These are phyloP conservation scores for Baeospora myosura DNA, from an alignment of 1,284 basidiomycete genomes.

Conservation along the genomic window DNA sequence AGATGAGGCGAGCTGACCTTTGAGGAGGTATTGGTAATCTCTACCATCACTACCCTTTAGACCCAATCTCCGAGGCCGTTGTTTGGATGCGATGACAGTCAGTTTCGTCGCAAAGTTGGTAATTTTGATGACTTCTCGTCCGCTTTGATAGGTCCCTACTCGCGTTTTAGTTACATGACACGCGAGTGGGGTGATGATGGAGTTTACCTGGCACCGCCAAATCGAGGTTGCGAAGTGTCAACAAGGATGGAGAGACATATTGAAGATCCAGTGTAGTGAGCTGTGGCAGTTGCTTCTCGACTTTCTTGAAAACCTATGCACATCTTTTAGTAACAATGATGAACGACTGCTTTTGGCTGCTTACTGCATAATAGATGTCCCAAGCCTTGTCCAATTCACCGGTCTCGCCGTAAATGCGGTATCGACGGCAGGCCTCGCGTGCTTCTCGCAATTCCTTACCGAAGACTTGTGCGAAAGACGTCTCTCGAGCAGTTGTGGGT, in stretches of 20 bases:
- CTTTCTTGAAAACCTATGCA: constrained; percentile 88
- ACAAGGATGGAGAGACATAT: constrained; percentile 91
- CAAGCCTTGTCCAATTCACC: constrained; percentile 96
- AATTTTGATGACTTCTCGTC: constrained; percentile 82
- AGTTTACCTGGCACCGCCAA: constrained; percentile 85
- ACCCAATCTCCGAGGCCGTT: constrained; percentile 86
- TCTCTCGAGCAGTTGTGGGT: constrained; percentile 91
- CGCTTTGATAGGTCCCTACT: constrained; percentile 87
- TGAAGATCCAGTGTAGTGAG: constrained; percentile 92
- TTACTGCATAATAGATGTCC: constrained; percentile 93
- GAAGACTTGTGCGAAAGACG: constrained; percentile 92
- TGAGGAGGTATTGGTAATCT: constrained; percentile 90
- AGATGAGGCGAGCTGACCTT: constrained; percentile 47
- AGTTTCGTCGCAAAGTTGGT: constrained; percentile 80
- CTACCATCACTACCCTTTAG: constrained; percentile 89
- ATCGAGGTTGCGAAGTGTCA: constrained; percentile 86
- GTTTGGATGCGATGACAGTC: constrained; percentile 96
- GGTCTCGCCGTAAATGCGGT: constrained; percentile 81
- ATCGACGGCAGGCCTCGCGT: constrained; percentile 86
- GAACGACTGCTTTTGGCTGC: too few species aligned
- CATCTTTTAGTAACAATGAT: too few species aligned
- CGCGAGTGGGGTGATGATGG: constrained; percentile 7
- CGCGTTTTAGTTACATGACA: too few species aligned
- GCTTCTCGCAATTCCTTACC: constrained; percentile 92
- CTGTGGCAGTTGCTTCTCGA: constrained; percentile 90